These are phyloP conservation scores for Wallacemonas sp. DNA, from an alignment of 208 protist genomes.

Conservation along the genomic window DNA sequence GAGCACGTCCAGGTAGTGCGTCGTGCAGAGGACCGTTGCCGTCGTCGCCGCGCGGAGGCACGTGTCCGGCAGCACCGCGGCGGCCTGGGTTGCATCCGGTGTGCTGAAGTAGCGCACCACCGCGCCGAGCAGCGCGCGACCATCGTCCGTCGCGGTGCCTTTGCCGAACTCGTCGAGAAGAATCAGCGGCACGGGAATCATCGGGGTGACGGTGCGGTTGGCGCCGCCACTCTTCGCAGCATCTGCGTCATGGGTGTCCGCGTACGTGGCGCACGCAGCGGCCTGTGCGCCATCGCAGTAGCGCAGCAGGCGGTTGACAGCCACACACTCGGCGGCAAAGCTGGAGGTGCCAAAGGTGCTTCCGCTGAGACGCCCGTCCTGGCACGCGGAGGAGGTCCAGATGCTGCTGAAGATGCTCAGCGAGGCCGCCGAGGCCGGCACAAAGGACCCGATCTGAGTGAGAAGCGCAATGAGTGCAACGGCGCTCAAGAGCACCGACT, in stretches of 20 bases:
- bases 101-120: slow-evolving; percentile 52
- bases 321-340: slow-evolving; percentile 72
- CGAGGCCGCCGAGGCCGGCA: slow-evolving; percentile 70
- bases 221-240: neutral
- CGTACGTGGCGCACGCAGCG: neutral
- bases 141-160: slow-evolving; percentile 88
- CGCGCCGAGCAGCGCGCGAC: slow-evolving; percentile 75
- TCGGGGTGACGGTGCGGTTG: neutral
- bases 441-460: slow-evolving; percentile 93
- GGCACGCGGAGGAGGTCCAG: slow-evolving; percentile 28
- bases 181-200: slow-evolving; percentile 55
- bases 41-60: neutral
- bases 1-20: slow-evolving; percentile 73
- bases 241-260: neutral
- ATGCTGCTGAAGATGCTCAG: slow-evolving; percentile 64
- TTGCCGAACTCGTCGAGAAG: slow-evolving; percentile 96
- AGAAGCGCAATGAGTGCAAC: slow-evolving; percentile 92
- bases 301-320: slow-evolving; percentile 67
- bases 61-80: neutral
- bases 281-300: slow-evolving; percentile 32
- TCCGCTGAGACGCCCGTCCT: slow-evolving; percentile 10
- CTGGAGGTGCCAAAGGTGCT: slow-evolving; percentile 39
- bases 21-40: slow-evolving; percentile 55
- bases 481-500: slow-evolving; percentile 92
- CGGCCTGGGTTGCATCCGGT: neutral